Percentiles rank a stretch among this genome's conserved stretches.
These are phyloP conservation scores for Aspergillus sparsus DNA, from an alignment of 495 filamentous ascomycete genomes.

Conservation along the genomic window DNA sequence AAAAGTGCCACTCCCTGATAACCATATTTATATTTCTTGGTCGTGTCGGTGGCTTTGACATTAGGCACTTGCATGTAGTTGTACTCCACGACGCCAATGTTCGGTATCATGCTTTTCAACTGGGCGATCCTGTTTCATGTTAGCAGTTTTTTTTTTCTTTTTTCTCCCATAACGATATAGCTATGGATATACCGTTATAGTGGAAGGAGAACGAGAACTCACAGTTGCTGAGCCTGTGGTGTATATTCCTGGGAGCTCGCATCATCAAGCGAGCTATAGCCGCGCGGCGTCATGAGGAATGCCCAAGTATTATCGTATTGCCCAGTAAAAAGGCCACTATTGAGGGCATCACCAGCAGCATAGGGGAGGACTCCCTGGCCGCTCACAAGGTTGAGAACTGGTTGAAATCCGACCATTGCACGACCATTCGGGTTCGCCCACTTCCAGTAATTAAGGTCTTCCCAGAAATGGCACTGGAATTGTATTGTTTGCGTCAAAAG, in stretches of 20 bases:
- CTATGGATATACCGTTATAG: too few species aligned
- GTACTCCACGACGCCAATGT: background rate
- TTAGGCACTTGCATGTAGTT: background rate
- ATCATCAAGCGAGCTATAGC: background rate
- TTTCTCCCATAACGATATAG: background rate
- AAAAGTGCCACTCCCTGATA: background rate
- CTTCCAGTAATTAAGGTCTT: slow-evolving; percentile 1
- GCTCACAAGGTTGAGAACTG: background rate
- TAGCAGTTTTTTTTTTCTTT: background rate
- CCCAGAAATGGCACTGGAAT: slow-evolving; percentile 4
- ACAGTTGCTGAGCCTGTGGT: background rate
- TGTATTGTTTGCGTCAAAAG: too few species aligned
- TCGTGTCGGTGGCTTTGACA: background rate
- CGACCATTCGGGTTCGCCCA: background rate
- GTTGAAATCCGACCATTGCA: background rate
- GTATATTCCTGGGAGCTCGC: background rate
- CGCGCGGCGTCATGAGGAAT: background rate
- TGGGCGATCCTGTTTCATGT: background rate
- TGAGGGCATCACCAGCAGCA: background rate
- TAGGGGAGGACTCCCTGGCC: background rate
- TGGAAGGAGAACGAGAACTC: background rate
- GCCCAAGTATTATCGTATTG: background rate
- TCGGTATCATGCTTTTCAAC: background rate
- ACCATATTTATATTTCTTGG: background rate
- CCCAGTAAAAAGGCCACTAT: background rate